Percentiles rank a stretch among this genome's conserved stretches.
These are phyloP conservation scores for Amniculicola lignicola DNA, from an alignment of 495 filamentous ascomycete species.

Conservation along the genomic window DNA sequence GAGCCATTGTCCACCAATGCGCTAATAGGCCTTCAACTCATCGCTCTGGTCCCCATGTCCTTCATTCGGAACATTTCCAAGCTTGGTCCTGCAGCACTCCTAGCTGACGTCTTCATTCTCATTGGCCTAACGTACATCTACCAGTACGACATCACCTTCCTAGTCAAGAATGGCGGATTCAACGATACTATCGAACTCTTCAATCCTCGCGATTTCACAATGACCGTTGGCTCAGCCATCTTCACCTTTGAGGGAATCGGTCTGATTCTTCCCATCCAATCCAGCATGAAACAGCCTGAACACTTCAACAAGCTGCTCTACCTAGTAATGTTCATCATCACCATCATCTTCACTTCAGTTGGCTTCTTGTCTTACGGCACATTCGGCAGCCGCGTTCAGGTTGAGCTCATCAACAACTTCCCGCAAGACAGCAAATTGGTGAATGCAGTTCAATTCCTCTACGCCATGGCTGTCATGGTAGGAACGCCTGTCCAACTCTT, in stretches of 20 bases:
- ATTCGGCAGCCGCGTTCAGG: constrained; percentile 55
- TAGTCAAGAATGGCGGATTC: constrained; percentile 48
- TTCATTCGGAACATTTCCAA: constrained; percentile 65
- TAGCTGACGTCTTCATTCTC: constrained; percentile 62
- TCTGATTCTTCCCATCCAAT: constrained; percentile 62
- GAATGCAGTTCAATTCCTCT: constrained; percentile 64
- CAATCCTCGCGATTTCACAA: constrained; percentile 59
- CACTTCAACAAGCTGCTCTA: constrained; percentile 58
- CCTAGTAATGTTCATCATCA: constrained; percentile 61
- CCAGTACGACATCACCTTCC: constrained; percentile 54
- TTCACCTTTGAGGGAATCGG: constrained; percentile 70
- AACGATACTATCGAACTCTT: constrained; percentile 51
- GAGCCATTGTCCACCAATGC: constrained; percentile 44
- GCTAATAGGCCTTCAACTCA: constrained; percentile 56
- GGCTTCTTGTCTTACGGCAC: constrained; percentile 64
- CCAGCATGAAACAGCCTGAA: constrained; percentile 58
- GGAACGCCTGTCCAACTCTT: constrained; percentile 64
- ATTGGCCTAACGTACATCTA: constrained; percentile 64
- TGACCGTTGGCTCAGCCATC: constrained; percentile 62
- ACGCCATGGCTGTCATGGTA: constrained; percentile 60
- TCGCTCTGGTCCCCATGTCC: constrained; percentile 56
- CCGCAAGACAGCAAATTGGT: constrained; percentile 60
- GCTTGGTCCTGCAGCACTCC: constrained; percentile 56
- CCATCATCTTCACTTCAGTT: constrained; percentile 60
- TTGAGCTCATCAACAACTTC: constrained; percentile 64